Conservation (phyloP, 352 stramenopile genomes). For the Thraustotheca clavata region DNA sequence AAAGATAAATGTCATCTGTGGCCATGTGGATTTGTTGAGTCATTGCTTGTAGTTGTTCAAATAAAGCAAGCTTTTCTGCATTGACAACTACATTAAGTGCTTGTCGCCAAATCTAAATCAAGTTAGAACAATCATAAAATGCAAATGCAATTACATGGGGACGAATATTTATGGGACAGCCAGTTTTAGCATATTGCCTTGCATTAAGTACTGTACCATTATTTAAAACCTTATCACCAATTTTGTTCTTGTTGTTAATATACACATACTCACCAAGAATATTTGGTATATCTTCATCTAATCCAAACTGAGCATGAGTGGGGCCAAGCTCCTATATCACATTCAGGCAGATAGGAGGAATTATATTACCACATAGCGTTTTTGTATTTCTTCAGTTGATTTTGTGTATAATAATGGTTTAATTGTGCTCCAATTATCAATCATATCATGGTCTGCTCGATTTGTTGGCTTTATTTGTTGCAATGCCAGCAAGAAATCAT, state of each 20-base stretch:
- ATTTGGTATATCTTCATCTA: slow-evolving; percentile 52
- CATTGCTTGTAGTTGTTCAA: slow-evolving; percentile 36
- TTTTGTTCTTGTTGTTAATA: slow-evolving; percentile 47
- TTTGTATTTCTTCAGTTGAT: slow-evolving; percentile 34
- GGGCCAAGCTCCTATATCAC: slow-evolving; percentile 37
- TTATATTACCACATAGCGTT: slow-evolving; percentile 28
- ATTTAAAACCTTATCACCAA: slow-evolving; percentile 51
- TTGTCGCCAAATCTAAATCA: slow-evolving; percentile 45
- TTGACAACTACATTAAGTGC: slow-evolving; percentile 33
- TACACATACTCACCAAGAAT: slow-evolving; percentile 39
- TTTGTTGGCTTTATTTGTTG: slow-evolving; percentile 54
- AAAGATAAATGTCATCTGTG: slow-evolving; percentile 71
- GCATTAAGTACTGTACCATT: slow-evolving; percentile 63
- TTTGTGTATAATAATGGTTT: slow-evolving; percentile 42
- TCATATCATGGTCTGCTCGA: slow-evolving; percentile 17
- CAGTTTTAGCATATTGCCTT: slow-evolving; percentile 68
- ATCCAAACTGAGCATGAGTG: slow-evolving; percentile 40
- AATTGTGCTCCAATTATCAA: slow-evolving; percentile 34
- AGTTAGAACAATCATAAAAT: neutral
- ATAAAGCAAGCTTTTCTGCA: slow-evolving; percentile 33
- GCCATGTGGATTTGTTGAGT: slow-evolving; percentile 35
- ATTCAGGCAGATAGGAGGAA: neutral
- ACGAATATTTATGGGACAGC: slow-evolving; percentile 46
- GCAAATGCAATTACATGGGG: slow-evolving; percentile 29
- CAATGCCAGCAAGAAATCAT: slow-evolving; percentile 49